A percentile compares a stretch with the other conserved stretches of the same genome.
Evolutionary conservation across 2,329 filamentous ascomycete species (phyloP).

Genomic region (Tolypocladium cylindrosporum): DNA sequence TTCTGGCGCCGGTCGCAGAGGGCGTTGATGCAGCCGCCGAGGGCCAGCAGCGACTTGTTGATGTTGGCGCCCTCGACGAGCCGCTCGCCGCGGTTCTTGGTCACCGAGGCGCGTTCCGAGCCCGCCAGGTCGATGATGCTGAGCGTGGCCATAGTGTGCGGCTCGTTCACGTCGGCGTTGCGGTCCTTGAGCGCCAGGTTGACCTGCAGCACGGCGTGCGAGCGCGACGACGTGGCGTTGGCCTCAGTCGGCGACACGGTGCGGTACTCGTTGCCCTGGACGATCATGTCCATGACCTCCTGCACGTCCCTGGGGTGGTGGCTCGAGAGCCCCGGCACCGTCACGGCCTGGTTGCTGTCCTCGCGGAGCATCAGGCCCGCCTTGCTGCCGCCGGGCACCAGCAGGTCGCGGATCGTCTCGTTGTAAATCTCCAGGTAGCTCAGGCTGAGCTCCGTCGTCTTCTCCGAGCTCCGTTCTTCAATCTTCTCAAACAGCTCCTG

Average conservation of each 20-base stretch:
- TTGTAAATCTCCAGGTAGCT: constrained; percentile 99
- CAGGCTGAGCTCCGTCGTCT: constrained; percentile 79
- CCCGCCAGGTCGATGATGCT: constrained; percentile 97
- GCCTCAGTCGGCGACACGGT: constrained; percentile 96
- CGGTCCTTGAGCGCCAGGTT: constrained; percentile 91
- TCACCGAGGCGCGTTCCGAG: constrained; percentile 90
- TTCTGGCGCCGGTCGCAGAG: constrained; percentile 86
- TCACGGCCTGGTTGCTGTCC: constrained; percentile 87
- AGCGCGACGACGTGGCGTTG: constrained; percentile 94
- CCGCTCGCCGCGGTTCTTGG: constrained; percentile 89
- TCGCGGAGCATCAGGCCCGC: constrained; percentile 84
- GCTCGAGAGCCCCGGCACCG: constrained; percentile 81
- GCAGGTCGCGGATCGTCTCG: constrained; percentile 90
- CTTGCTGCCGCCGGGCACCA: constrained; percentile 78
- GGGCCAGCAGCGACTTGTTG: constrained; percentile 91
- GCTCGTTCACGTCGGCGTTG: constrained; percentile 85
- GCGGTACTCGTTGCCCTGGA: constrained; percentile 84
- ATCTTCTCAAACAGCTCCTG: constrained; percentile 98
- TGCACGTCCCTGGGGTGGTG: constrained; percentile 85
- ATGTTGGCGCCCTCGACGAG: constrained; percentile 94
- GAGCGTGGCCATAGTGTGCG: constrained; percentile 94
- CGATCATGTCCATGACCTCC: constrained; percentile 99
- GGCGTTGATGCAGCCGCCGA: constrained; percentile 97
- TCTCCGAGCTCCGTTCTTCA: constrained; percentile 73
- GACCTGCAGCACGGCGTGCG: constrained; percentile 94